Evolutionary conservation across 176 grass and related monocot species (phyloP).

Genomic region (Cymbopogon citratus): DNA sequence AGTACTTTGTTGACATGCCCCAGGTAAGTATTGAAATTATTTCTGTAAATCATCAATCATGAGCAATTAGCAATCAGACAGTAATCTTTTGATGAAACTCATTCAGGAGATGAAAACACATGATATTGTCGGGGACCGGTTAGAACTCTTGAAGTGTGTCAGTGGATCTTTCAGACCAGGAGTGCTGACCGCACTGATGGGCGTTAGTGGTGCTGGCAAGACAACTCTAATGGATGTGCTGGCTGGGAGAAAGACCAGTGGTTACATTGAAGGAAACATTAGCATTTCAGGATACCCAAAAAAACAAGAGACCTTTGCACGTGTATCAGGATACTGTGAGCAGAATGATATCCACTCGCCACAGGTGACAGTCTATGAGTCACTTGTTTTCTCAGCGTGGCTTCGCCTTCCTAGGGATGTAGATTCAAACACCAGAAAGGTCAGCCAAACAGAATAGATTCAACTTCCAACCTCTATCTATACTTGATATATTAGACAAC

Average conservation of each 20-base stretch:
- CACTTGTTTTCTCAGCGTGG: slow-evolving; percentile 83
- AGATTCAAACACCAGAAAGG: slow-evolving; percentile 62
- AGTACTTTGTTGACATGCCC: slow-evolving; percentile 95
- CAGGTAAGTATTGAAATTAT: slow-evolving; percentile 42
- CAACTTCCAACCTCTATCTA: not conserved
- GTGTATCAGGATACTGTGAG: slow-evolving; percentile 91
- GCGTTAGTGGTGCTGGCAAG: slow-evolving; percentile 93
- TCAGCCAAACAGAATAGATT: slow-evolving; percentile 15
- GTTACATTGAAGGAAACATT: slow-evolving; percentile 84
- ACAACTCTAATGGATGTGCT: slow-evolving; percentile 96
- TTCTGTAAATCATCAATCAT: not conserved
- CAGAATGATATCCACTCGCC: slow-evolving; percentile 94
- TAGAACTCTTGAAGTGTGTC: slow-evolving; percentile 75
- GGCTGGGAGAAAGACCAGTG: slow-evolving; percentile 94
- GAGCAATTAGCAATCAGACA: not conserved
- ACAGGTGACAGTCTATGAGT: slow-evolving; percentile 80
- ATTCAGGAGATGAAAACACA: slow-evolving; percentile 90
- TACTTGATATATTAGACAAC: not conserved
- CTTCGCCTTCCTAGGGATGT: slow-evolving; percentile 76
- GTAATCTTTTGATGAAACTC: not conserved
- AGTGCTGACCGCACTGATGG: slow-evolving; percentile 89
- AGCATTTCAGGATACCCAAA: slow-evolving; percentile 87
- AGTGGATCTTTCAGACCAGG: slow-evolving; percentile 93
- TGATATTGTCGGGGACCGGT: slow-evolving; percentile 51
- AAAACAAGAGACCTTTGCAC: slow-evolving; percentile 94